phyloP scores from a whole-genome alignment of 192 early-diverging fungal species.

The Borealophlyctis nickersoniae region DNA sequence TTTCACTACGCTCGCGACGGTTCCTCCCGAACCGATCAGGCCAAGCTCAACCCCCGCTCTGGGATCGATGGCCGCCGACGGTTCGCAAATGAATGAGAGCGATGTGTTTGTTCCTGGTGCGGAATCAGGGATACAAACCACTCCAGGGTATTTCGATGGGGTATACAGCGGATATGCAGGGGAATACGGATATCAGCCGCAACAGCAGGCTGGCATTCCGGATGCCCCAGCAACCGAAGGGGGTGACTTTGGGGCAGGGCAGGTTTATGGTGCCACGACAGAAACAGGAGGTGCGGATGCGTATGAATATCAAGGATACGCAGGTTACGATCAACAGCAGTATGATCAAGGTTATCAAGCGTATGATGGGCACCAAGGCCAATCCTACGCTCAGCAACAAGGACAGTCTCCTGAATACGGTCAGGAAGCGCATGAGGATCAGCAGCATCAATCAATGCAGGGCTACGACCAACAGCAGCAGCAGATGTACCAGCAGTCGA shows the following conservation, averaged over 20 bases:
- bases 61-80: no score
- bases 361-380: no score
- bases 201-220: no score
- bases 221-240: background rate
- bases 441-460: background rate
- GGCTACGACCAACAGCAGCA: conserved; percentile 5
- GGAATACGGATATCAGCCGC: background rate
- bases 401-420: background rate
- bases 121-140: no score
- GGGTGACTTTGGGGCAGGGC: background rate
- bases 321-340: conserved; percentile 3
- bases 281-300: background rate
- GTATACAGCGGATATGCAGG: background rate
- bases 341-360: conserved; percentile 1
- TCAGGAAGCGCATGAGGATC: conserved; percentile 1
- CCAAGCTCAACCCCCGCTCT: no score
- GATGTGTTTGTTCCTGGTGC: background rate
- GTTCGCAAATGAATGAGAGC: no score
- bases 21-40: background rate
- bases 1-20: background rate
- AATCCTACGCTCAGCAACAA: background rate
- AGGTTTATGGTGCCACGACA: background rate
- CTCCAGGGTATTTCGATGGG: background rate
- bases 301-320: background rate
- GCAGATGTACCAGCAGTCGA: background rate